Evolutionary conservation across 257 asterid genomes (phyloP), one percentile per base, ranked within the genome.

Genomic region (Nyctanthes arbortristis): DNA sequence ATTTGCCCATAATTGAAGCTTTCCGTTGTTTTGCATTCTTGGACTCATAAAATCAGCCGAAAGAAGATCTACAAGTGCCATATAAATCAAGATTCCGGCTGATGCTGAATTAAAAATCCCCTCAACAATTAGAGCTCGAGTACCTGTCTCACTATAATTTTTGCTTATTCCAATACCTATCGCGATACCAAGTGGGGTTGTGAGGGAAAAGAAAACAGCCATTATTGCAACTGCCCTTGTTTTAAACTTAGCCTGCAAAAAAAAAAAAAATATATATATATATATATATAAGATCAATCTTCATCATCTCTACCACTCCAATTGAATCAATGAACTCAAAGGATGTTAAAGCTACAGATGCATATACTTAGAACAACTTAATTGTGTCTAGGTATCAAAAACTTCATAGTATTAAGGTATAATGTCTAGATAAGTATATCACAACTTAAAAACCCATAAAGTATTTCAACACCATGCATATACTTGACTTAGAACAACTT

Each of bases 121-220:
- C 16, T 52, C 59, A 52, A 52, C n/a, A 20, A 24, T 4, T 7
- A 52, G 59, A 52, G 59, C 59, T 2, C 3, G 20, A 0, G 59
- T 28, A 52, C 16, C 10, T 2, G 30, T 52, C 16, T 52, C 59
- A 10, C 30, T 22, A 52, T 52, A 52, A 7, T 20, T 22, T 1
- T 52, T 52, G 16, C 13, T 52, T 52, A 52, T 52, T 9, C 59
- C 30, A 24, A 52, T 65, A 4, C 69, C 40, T 37, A 65, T 65
- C 7, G 27, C 34, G 18, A 40, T 65, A 7, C 69, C 69, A 13
- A 40, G 3, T 9, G 69, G 69, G 13, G 69, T 40, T 25, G 69
- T 65, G 20, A 65, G 36, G 1, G 69, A 65, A 35, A 65, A 65
- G 36, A 65, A 28, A 8, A 65, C 24, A 20, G 20, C 69, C 69